Evolutionary conservation across 202 grass and related monocot genomes (phyloP).

Genomic region (Sporobolus alterniflorus): DNA sequence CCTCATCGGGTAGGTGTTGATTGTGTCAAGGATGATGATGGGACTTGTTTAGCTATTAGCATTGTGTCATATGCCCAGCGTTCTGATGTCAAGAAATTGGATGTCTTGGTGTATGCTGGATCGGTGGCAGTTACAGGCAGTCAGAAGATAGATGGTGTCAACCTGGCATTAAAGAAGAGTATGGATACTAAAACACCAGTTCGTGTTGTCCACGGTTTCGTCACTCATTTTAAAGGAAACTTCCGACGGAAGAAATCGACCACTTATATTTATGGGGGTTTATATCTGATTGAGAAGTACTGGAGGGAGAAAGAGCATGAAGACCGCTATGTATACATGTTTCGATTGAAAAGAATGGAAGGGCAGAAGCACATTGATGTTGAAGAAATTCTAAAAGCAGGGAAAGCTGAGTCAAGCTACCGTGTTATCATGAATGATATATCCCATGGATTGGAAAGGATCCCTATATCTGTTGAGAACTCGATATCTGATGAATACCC

Average conservation of each 20-base stretch:
- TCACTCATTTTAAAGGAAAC: slow-evolving; percentile 11
- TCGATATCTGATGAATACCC: slow-evolving; percentile 61
- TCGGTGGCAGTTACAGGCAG: slow-evolving; percentile 36
- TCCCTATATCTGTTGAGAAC: slow-evolving; percentile 82
- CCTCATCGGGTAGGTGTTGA: slow-evolving; percentile 58
- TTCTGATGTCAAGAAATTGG: slow-evolving; percentile 58
- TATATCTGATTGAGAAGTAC: slow-evolving; percentile 81
- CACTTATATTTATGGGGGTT: slow-evolving; percentile 79
- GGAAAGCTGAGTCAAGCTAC: slow-evolving; percentile 36
- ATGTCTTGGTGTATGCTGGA: slow-evolving; percentile 69
- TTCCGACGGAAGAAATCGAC: slow-evolving; percentile 33
- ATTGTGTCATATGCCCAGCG: slow-evolving; percentile 55
- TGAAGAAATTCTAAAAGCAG: slow-evolving; percentile 51
- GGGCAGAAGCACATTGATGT: slow-evolving; percentile 68
- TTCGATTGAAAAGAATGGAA: slow-evolving; percentile 67
- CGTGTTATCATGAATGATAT: slow-evolving; percentile 67
- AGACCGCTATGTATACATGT: slow-evolving; percentile 56
- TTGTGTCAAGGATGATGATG: slow-evolving; percentile 52
- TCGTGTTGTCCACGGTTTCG: slow-evolving; percentile 74
- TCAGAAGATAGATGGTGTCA: slow-evolving; percentile 63
- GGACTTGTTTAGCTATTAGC: slow-evolving; percentile 60
- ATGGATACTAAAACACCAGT: slow-evolving; percentile 80
- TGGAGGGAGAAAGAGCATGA: slow-evolving; percentile 60
- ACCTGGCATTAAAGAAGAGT: slow-evolving; percentile 76
- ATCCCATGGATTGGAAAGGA: slow-evolving; percentile 71